Conservation (phyloP, 768 basidiomycete species). For the Suillus plorans region DNA sequence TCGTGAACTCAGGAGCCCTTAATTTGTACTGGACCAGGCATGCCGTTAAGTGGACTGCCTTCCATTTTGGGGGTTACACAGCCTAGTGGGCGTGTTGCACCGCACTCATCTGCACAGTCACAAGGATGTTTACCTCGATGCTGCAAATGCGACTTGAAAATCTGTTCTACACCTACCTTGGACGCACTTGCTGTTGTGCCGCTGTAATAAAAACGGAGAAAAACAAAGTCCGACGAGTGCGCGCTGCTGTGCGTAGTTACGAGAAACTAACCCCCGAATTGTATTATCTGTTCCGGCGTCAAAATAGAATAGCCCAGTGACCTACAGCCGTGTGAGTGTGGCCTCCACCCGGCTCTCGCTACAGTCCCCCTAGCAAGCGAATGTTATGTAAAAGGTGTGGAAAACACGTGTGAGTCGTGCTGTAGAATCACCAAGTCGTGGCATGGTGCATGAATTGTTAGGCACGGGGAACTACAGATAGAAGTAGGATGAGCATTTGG, state of each 20-base stretch:
- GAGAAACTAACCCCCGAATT: background rate
- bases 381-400: background rate
- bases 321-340: background rate
- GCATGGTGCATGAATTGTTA: slow-evolving; percentile 14
- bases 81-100: background rate
- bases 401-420: slow-evolving; percentile 11
- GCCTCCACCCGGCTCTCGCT: background rate
- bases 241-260: background rate
- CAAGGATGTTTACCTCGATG: background rate
- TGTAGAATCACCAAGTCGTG: slow-evolving; percentile 20
- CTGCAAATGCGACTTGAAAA: background rate
- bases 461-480: background rate
- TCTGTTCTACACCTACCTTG: background rate
- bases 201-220: background rate
- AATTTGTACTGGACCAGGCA: slow-evolving; percentile 23
- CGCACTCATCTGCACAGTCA: background rate
- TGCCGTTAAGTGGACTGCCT: slow-evolving; percentile 11
- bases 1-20: background rate
- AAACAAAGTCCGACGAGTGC: background rate
- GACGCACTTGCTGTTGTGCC: background rate
- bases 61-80: slow-evolving; percentile 11
- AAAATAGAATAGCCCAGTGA: background rate
- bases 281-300: background rate
- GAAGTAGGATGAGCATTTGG: slow-evolving; percentile 49
- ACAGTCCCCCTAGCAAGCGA: background rate